Evolutionary conservation across 1,139 yeast genomes (phyloP).

Genomic region (Yamadazyma atlantica): DNA sequence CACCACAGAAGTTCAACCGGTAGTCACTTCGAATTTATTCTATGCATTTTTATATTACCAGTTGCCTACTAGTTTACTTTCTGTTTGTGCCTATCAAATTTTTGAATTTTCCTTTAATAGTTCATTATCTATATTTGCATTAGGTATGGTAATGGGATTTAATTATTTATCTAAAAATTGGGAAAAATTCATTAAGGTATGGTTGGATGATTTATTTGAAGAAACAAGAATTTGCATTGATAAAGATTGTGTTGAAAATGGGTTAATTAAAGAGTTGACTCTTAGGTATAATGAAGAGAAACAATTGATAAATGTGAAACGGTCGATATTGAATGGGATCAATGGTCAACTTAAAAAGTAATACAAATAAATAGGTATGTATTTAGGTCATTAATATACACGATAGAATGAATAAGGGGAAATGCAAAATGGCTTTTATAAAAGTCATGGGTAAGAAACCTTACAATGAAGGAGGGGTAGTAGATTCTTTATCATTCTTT

Average conservation of each 20-base stretch:
- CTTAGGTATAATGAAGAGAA: constrained; percentile 23
- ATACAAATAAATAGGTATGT: constrained; percentile 7
- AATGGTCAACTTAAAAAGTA: constrained; percentile 2
- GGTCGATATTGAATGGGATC: constrained; percentile 19
- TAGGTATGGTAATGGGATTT: constrained; percentile 48
- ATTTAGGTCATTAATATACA: constrained; percentile 2
- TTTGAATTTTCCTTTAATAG: constrained; percentile 37
- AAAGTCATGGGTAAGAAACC: constrained; percentile 11
- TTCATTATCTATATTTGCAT: constrained; percentile 32
- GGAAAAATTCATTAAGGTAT: constrained; percentile 28
- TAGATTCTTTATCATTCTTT: constrained; percentile 25
- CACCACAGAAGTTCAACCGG: constrained; percentile 38
- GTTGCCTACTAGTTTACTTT: constrained; percentile 35
- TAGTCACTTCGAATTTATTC: constrained; percentile 30
- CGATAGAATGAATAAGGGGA: constrained; percentile 15
- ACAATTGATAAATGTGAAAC: constrained; percentile 17
- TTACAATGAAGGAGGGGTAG: constrained; percentile 27
- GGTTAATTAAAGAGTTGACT: constrained; percentile 36
- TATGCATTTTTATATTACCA: constrained; percentile 39
- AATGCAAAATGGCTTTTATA: constrained; percentile 19
- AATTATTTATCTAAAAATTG: constrained; percentile 42
- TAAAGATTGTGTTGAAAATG: constrained; percentile 39
- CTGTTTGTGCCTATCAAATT: constrained; percentile 32
- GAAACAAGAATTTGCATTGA: constrained; percentile 37
- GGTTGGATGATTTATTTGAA: constrained; percentile 35